Conservation (phyloP, 2,329 filamentous ascomycete species). For the Colletotrichum limetticola region DNA sequence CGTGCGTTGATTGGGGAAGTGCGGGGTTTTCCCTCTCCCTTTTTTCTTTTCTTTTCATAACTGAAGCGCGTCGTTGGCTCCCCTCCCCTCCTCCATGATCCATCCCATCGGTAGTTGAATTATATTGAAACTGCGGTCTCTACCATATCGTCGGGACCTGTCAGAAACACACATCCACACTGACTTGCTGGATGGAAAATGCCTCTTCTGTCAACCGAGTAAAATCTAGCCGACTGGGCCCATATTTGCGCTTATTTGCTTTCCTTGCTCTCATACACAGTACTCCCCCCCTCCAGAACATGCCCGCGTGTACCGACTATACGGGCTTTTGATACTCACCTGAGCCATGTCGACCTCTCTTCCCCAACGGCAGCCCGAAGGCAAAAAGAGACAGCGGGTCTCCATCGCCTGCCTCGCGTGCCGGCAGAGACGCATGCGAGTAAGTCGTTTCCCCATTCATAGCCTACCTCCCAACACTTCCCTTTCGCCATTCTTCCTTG, state of each 20-base stretch:
- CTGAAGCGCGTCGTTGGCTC: neutral
- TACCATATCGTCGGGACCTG: neutral
- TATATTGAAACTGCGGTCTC: neutral
- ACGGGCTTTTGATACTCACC: neutral
- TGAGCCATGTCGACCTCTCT: neutral
- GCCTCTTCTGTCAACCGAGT: neutral
- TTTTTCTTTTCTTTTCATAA: neutral
- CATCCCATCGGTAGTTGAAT: neutral
- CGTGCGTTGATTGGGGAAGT: neutral
- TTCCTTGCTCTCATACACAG: too few species aligned
- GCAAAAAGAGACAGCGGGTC: conserved; percentile 33
- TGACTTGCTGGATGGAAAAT: neutral
- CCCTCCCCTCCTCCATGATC: too few species aligned
- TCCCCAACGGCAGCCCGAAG: neutral
- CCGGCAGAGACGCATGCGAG: conserved; percentile 33
- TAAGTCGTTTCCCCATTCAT: neutral
- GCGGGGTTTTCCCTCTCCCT: neutral
- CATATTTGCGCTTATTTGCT: neutral
- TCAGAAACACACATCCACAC: neutral
- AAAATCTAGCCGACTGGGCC: neutral
- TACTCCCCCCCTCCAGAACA: neutral
- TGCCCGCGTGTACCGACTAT: neutral
- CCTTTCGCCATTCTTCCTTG: neutral
- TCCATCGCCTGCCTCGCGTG: conserved; percentile 36
- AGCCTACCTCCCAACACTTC: neutral